Conservation (phyloP, 2,329 filamentous ascomycete species). For the Truncatella angustata region DNA sequence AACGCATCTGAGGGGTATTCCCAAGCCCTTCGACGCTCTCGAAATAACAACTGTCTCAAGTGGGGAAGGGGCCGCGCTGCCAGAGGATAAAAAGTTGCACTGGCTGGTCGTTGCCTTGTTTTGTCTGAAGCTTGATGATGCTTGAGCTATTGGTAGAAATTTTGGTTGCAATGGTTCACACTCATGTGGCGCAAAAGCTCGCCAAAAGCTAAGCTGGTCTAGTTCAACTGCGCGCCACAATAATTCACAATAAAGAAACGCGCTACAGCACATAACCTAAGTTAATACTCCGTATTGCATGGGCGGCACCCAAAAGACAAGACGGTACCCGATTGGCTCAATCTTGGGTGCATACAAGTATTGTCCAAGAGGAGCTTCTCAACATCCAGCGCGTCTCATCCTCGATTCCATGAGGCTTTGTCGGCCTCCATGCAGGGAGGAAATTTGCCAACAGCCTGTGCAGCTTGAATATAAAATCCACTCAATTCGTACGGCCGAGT, state of each 20-base stretch:
- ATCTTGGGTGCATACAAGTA: background rate
- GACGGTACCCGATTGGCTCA: constrained; percentile 1
- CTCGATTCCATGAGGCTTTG: no score
- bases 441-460: no score
- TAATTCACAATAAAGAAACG: no score
- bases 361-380: background rate
- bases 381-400: no score
- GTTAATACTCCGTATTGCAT: no score
- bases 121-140: constrained; percentile 1
- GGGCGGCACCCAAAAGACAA: no score
- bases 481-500: no score
- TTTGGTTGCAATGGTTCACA: constrained; percentile 10
- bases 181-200: background rate
- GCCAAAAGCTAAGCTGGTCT: background rate
- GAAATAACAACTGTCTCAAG: background rate
- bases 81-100: background rate
- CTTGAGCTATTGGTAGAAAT: constrained; percentile 6
- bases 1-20: constrained; percentile 20
- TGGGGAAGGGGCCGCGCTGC: background rate
- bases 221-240: constrained; percentile 5
- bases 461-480: no score
- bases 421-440: no score
- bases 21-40: background rate
- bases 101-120: background rate
- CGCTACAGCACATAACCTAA: background rate